Base-by-base conservation (phyloP, 768 basidiomycete species). In the Amanita rimosa region DNA sequence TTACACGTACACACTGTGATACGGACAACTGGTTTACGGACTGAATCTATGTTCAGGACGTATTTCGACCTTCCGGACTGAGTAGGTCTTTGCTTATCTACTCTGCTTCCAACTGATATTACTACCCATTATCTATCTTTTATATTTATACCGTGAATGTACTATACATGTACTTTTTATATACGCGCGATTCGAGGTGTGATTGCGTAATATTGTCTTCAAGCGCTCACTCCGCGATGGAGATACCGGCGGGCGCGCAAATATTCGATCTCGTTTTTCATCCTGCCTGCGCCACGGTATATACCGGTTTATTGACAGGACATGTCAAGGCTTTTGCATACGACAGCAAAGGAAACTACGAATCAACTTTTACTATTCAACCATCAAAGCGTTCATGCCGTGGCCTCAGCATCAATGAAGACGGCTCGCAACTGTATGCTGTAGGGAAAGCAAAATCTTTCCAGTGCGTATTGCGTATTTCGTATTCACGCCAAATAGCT, bases 181-280 rank as follows among this genome's bases (percentile, higher is more conserved):
- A 53, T 6, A 1, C 13, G 7, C 6, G 14, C 10, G 3, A 22
- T n/a, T n/a, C n/a, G 22, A 24, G 22, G 3, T 14, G 8, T 10
- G 46, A 34, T 47, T 37, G 39, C n/a, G n/a, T 47, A 38, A 47
- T 16, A 22, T 24, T 16, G 6, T 5, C 26, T 10, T 29, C 29
- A n/a, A 14, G 39, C 44, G 75, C 74, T 22, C 35, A 50, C 55
- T 53, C 54, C 43, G 75, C 74, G 74, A 70, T 73, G 49, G 72
- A 88, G 67, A 82, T 92, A 44, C 69, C 73, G 17, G 73, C 84
- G 39, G 79, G 79, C 42, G 76, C 79, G 6, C 87, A 95, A 63
- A 78, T 93, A 24, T 96, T 95, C 65, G 94, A 95, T 68, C 68
- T 96, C 36, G 77, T 74, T 1, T 97, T 96, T 58, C 91, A 95